These are phyloP conservation scores for Trichosanthes truncata DNA, from an alignment of 306 rosid species.

Conservation along the genomic window DNA sequence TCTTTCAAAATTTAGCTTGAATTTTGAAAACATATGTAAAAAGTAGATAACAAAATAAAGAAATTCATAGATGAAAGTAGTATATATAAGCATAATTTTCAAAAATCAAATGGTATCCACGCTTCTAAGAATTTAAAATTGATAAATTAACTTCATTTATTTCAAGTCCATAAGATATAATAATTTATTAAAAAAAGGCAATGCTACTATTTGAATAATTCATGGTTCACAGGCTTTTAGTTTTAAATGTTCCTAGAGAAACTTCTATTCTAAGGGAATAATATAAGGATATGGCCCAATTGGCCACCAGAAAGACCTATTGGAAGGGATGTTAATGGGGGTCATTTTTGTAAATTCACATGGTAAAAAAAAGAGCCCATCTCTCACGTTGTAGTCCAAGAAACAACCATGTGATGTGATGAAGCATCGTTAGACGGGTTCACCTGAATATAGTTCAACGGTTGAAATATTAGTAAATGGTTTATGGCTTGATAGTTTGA, in stretches of 20 bases:
- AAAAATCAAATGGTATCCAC: too few relatives aligned
- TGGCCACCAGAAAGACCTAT: background rate
- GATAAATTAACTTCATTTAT: background rate
- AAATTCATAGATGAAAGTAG: too few relatives aligned
- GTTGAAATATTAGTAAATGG: too few relatives aligned
- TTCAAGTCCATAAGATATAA: background rate
- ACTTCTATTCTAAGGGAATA: background rate
- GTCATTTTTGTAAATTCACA: background rate
- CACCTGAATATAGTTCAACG: too few relatives aligned
- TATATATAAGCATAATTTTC: too few relatives aligned
- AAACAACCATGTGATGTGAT: background rate
- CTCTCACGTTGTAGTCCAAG: background rate
- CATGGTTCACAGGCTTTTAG: background rate
- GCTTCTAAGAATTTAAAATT: background rate
- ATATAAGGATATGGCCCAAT: background rate
- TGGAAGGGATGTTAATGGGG: background rate
- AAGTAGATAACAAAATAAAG: too few relatives aligned
- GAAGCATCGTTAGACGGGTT: background rate
- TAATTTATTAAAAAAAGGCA: background rate
- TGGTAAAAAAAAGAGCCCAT: background rate
- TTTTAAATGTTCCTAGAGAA: background rate
- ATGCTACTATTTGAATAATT: background rate
- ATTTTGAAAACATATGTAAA: too few relatives aligned
- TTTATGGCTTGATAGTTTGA: too few relatives aligned
- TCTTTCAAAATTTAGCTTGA: too few relatives aligned